Evolutionary conservation across 2,329 filamentous ascomycete genomes (phyloP).

Genomic region (Escovopsis sp.): DNA sequence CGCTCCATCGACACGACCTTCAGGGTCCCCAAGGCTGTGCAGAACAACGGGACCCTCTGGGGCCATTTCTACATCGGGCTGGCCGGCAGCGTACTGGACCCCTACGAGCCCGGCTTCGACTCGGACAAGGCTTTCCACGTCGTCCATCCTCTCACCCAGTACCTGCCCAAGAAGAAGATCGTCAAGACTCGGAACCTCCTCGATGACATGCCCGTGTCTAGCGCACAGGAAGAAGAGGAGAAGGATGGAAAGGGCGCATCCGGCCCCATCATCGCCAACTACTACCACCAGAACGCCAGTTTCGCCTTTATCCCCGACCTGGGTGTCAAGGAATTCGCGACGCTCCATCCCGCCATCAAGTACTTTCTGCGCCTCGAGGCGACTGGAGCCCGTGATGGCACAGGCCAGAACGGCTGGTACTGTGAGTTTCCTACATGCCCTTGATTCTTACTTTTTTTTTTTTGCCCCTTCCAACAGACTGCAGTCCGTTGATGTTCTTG

Average conservation of each 20-base stretch:
- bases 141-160: slow-evolving; percentile 71
- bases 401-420: slow-evolving; percentile 87
- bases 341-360: slow-evolving; percentile 57
- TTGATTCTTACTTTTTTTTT: background rate
- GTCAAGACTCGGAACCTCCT: slow-evolving; percentile 80
- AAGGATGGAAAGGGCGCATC: slow-evolving; percentile 33
- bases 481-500: too few species aligned
- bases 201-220: slow-evolving; percentile 27
- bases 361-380: slow-evolving; percentile 69
- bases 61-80: slow-evolving; percentile 85
- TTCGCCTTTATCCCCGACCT: slow-evolving; percentile 73
- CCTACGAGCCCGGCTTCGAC: slow-evolving; percentile 57
- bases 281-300: slow-evolving; percentile 92
- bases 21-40: slow-evolving; percentile 60
- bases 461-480: too few species aligned
- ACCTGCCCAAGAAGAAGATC: slow-evolving; percentile 80
- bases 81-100: slow-evolving; percentile 62
- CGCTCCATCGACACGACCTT: slow-evolving; percentile 67
- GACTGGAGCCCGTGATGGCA: slow-evolving; percentile 66
- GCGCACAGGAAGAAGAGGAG: slow-evolving; percentile 31
- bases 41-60: slow-evolving; percentile 87
- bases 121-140: slow-evolving; percentile 68
- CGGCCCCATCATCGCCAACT: slow-evolving; percentile 57
- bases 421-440: slow-evolving; percentile 25
- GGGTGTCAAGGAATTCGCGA: slow-evolving; percentile 52